Conservation (phyloP, 148 eudicot genomes). For the Arbutus unedo region DNA sequence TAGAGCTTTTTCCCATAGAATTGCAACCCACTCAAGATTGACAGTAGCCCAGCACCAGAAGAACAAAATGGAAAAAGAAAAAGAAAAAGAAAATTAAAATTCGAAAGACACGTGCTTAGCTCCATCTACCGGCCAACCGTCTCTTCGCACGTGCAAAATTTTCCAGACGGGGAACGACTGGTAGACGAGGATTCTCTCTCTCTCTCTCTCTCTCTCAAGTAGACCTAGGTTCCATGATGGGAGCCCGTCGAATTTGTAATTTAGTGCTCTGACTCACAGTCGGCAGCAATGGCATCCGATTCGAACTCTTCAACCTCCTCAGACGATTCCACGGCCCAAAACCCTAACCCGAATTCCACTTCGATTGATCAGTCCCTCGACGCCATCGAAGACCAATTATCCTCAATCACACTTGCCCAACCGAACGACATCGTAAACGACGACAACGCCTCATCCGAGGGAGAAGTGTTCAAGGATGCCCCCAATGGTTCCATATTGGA, state of each 20-base stretch:
- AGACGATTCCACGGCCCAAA: constrained; percentile 28
- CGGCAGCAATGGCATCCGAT: constrained; percentile 45
- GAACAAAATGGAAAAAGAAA: background rate
- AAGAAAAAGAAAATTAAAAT: background rate
- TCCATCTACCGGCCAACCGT: constrained; percentile 28
- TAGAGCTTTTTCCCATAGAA: background rate
- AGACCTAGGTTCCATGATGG: background rate
- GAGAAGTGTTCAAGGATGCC: constrained; percentile 22
- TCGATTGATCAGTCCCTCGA: constrained; percentile 42
- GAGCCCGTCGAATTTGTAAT: background rate
- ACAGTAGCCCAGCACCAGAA: background rate
- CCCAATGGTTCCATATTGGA: constrained; percentile 20
- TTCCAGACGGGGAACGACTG: constrained; percentile 25
- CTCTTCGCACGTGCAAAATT: background rate
- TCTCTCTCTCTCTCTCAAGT: constrained; percentile 14
- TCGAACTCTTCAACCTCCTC: constrained; percentile 33
- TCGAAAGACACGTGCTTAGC: background rate
- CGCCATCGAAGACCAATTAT: constrained; percentile 52
- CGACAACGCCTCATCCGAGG: background rate
- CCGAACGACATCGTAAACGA: background rate
- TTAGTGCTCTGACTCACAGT: constrained; percentile 13
- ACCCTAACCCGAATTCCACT: constrained; percentile 32
- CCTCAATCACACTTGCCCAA: constrained; percentile 36
- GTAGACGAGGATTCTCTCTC: constrained; percentile 12
- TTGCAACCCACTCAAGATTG: background rate